phyloP scores from a whole-genome alignment of 352 stramenopile genomes.

The Elongisporangium prolatum region DNA sequence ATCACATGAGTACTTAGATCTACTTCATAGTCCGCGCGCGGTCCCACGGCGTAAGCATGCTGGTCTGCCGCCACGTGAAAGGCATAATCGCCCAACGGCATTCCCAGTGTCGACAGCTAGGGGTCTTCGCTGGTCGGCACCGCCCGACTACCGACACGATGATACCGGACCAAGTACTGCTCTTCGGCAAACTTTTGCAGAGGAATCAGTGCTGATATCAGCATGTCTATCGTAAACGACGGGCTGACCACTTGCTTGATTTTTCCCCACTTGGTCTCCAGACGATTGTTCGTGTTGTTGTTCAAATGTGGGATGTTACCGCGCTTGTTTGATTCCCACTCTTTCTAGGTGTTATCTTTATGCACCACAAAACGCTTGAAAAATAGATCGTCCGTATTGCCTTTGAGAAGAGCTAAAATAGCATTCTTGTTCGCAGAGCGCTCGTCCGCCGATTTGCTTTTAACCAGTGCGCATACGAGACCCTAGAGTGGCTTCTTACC shows the following conservation, averaged over 20 bases:
- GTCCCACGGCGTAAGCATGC: no score
- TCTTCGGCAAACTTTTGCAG: conserved; percentile 7
- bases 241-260: conserved; percentile 4
- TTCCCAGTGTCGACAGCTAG: no score
- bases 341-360: conserved; percentile 3
- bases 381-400: neutral
- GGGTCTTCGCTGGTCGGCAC: no score
- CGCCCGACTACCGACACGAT: conserved; percentile 6
- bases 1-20: conserved; percentile 1
- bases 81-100: no score
- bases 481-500: conserved; percentile 8
- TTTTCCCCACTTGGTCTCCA: conserved; percentile 9
- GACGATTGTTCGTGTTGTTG: conserved; percentile 12
- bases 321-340: conserved; percentile 5
- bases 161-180: conserved; percentile 4
- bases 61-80: no score
- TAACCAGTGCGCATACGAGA: conserved; percentile 2
- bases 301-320: conserved; percentile 6
- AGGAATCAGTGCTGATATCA: conserved; percentile 3
- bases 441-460: no score
- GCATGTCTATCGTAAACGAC: no score
- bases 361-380: no score
- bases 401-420: neutral
- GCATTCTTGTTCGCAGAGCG: neutral
- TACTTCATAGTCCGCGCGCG: neutral